Evolutionary conservation across 2,329 filamentous ascomycete genomes (phyloP).

Genomic region (Botrytis hyacinthi): DNA sequence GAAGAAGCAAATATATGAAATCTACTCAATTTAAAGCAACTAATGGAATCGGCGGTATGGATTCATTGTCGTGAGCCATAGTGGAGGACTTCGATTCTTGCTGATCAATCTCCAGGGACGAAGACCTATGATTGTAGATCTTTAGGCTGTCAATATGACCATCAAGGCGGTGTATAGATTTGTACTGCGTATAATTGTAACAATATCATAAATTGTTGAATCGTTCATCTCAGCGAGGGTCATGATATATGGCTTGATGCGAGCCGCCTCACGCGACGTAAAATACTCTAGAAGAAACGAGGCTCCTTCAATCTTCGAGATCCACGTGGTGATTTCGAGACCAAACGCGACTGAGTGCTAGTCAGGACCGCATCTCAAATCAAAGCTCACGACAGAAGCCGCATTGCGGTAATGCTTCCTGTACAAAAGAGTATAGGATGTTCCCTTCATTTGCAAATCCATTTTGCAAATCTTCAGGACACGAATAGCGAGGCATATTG

Average conservation of each 20-base stretch:
- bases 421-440: neutral
- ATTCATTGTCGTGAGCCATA: constrained; percentile 10
- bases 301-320: constrained; percentile 3
- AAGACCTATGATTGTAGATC: constrained; percentile 16
- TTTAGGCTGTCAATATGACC: neutral
- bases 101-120: neutral
- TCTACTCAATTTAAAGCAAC: constrained; percentile 14
- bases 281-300: constrained; percentile 16
- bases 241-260: constrained; percentile 1
- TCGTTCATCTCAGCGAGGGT: neutral
- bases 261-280: neutral
- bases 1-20: neutral
- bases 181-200: constrained; percentile 1
- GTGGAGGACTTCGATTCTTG: constrained; percentile 16
- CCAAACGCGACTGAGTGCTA: constrained; percentile 9
- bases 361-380: constrained; percentile 13
- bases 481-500: constrained; percentile 5
- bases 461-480: constrained; percentile 12
- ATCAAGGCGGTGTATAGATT: constrained; percentile 12
- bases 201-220: neutral
- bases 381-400: constrained; percentile 12
- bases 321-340: constrained; percentile 12
- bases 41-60: constrained; percentile 9
- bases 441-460: constrained; percentile 9
- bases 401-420: constrained; percentile 18